A percentile compares a stretch with the other conserved stretches of the same genome.
Evolutionary conservation across 2,329 filamentous ascomycete genomes (phyloP).

Genomic region (Colletotrichum acutatum): DNA sequence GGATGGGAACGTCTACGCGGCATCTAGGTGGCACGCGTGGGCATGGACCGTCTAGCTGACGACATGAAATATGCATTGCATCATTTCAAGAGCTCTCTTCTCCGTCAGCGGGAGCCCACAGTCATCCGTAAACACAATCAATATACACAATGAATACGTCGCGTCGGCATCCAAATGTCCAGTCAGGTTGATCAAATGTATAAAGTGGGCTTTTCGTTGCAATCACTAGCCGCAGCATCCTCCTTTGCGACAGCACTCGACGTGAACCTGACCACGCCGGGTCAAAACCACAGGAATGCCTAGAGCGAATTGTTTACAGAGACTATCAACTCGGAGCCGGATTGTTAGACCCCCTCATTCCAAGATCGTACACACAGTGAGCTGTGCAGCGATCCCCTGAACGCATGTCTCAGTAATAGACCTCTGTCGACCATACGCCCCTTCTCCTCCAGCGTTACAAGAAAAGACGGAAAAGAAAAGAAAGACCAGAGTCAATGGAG

Average conservation of each 20-base stretch:
- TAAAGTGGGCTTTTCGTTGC: conserved; percentile 9
- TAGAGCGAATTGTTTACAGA: conserved; percentile 3
- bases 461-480: conserved; percentile 19
- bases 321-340: conserved; percentile 8
- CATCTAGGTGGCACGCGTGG: not conserved
- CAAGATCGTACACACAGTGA: not conserved
- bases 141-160: too few species aligned
- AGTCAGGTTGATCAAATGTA: not conserved
- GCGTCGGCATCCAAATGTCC: too few species aligned
- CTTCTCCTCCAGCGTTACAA: conserved; percentile 1
- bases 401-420: not conserved
- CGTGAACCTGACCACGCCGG: conserved; percentile 5
- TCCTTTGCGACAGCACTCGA: conserved; percentile 4
- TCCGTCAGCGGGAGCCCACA: not conserved
- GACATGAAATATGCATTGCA: not conserved
- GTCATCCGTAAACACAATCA: too few species aligned
- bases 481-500: conserved; percentile 7
- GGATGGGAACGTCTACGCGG: conserved; percentile 6
- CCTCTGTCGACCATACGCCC: not conserved
- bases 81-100: not conserved
- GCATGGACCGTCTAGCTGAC: not conserved
- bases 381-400: not conserved
- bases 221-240: conserved; percentile 10
- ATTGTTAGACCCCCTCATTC: conserved; percentile 1
- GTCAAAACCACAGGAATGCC: not conserved